Conservation (phyloP, 176 grass and related monocot species). For the Saccharum officinarum region DNA sequence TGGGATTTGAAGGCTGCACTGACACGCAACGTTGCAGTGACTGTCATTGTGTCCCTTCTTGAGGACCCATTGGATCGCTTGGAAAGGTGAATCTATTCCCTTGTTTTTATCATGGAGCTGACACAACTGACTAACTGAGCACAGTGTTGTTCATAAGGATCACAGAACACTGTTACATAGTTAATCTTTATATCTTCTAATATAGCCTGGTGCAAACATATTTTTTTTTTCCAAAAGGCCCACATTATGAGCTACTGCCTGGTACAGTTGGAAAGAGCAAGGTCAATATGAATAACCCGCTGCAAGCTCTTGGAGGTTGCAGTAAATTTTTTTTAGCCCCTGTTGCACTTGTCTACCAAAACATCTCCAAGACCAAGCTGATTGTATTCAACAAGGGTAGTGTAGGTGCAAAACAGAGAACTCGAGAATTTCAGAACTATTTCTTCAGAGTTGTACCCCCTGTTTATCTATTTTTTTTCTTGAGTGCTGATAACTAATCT, state of each 20-base stretch:
- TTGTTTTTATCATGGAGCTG: conserved; percentile 16
- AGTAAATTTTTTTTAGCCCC: neutral
- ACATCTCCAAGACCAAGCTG: neutral
- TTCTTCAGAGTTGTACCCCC: neutral
- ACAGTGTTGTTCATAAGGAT: neutral
- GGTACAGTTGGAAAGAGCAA: too few species aligned
- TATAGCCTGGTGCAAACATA: neutral
- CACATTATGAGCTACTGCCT: too few species aligned
- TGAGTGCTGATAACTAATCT: neutral
- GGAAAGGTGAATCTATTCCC: conserved; percentile 58
- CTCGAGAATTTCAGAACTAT: neutral
- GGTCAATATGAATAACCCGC: neutral
- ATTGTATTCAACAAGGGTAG: neutral
- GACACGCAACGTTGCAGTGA: conserved; percentile 56
- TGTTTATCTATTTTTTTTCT: neutral
- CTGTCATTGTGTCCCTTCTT: conserved; percentile 86
- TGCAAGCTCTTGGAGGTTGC: neutral
- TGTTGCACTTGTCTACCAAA: neutral
- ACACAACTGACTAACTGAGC: neutral
- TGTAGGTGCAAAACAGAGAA: neutral
- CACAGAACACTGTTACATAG: conserved; percentile 3
- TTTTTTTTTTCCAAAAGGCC: too few species aligned
- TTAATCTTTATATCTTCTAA: neutral
- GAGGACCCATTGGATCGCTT: conserved; percentile 87
- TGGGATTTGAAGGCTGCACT: conserved; percentile 90